phyloP scores from a whole-genome alignment of 306 rosid genomes.

The Alnus glutinosa region DNA sequence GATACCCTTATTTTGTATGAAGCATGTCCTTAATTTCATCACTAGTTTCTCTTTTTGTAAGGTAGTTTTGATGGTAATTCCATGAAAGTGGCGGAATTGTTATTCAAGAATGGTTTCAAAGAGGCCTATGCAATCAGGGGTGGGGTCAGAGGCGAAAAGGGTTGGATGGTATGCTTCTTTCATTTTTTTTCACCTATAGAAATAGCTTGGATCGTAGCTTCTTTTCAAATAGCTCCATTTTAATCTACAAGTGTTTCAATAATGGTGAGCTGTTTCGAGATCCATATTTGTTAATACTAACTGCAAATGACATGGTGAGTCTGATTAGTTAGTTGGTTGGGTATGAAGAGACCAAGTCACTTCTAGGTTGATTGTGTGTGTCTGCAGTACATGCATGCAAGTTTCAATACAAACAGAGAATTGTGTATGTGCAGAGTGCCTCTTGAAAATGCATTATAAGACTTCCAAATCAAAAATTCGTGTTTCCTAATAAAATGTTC shows the following conservation, averaged over 20 bases:
- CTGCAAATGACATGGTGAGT: neutral
- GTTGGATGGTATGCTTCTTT: slow-evolving; percentile 78
- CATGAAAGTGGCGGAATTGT: slow-evolving; percentile 79
- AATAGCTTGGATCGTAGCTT: neutral
- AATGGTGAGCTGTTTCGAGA: neutral
- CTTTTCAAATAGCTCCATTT: neutral
- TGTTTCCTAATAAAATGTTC: neutral
- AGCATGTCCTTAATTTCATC: slow-evolving; percentile 27
- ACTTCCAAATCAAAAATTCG: neutral
- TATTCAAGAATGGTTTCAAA: slow-evolving; percentile 87
- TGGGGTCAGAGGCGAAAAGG: slow-evolving; percentile 78
- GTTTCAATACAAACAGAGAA: neutral
- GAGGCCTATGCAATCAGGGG: slow-evolving; percentile 88
- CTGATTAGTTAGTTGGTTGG: neutral
- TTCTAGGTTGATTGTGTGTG: neutral
- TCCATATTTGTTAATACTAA: neutral
- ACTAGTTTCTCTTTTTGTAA: slow-evolving; percentile 59
- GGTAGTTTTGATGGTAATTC: slow-evolving; percentile 96
- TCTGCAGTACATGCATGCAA: neutral
- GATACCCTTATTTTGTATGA: slow-evolving; percentile 12
- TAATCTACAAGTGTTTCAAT: neutral
- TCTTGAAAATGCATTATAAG: neutral
- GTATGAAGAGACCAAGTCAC: neutral
- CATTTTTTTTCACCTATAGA: slow-evolving; percentile 19
- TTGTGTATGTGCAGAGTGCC: neutral